Percentiles rank a stretch among this genome's conserved stretches.
These are phyloP conservation scores for Thielaviopsis musarum DNA, from an alignment of 2,329 filamentous ascomycete genomes.

Conservation along the genomic window DNA sequence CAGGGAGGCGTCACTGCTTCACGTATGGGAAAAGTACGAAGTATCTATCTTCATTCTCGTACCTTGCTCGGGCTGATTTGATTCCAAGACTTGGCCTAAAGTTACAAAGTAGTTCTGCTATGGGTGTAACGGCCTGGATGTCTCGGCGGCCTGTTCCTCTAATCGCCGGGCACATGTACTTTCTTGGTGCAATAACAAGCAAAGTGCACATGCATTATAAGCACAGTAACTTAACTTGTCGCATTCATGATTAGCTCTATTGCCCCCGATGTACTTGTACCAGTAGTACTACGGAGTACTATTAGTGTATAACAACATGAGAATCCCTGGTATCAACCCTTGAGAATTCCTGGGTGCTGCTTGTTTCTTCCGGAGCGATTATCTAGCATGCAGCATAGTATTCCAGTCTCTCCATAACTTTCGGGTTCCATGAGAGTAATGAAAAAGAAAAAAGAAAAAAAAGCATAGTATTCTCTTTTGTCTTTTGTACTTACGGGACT, in stretches of 20 bases:
- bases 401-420: too few species aligned
- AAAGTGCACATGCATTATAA: not conserved
- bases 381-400: too few species aligned
- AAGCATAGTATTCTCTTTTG: too few species aligned
- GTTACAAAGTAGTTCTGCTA: not conserved
- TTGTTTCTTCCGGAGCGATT: not conserved
- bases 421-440: too few species aligned
- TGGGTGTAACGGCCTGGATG: too few species aligned
- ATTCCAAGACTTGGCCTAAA: not conserved
- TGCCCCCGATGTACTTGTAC: not conserved
- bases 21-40: not conserved
- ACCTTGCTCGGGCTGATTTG: not conserved
- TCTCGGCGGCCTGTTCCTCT: not conserved
- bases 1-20: too few species aligned
- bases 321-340: not conserved
- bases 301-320: too few species aligned
- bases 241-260: not conserved
- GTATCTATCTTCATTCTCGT: not conserved
- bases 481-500: not conserved
- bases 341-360: not conserved
- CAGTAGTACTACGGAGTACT: too few species aligned
- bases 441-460: too few species aligned
- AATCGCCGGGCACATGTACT: not conserved
- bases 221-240: not conserved
- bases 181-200: not conserved